Evolutionary conservation across 2,329 filamentous ascomycete species (phyloP), one percentile per base, ranked within the genome.

Genomic region (Knoxdaviesia proteae): DNA sequence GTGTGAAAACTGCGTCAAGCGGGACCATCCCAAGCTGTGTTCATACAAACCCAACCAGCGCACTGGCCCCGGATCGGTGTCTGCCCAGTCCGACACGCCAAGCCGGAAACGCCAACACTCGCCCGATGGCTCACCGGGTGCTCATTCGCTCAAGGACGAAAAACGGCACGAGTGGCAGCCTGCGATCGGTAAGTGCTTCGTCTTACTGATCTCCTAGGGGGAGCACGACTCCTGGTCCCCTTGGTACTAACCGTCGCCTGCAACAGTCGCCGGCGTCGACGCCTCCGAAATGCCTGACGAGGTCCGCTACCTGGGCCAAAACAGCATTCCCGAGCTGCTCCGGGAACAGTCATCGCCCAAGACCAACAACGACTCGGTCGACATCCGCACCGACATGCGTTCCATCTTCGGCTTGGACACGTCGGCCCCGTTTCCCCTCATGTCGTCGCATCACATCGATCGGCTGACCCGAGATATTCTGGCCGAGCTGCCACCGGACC

Each of bases 1-100:
- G 1, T 79, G 74, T 55, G 73, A 78, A 52, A 79, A 79, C 53
- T 79, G 74, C 52, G 67, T 76, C 52, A 77, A 77, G 60, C 61
- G 74, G 43, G 73, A 78, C 46, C 74, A 79, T 49, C 65, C 73
- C 3, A 65, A 71, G 56, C 61, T 79, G 41, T 79, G 74, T 53
- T 77, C 72, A 32, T 78, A 78, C 58, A 77, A 77, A 53, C 74
- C 74, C 9, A 78, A 77, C 53, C 57, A 53, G 20, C 53, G 54
- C 9, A 42, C 52, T 9, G 52, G 59, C 3, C 44, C 52, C 8
- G 51, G 51, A 41, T 51, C 57, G 4, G 49, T 53, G 6, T 46
- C 47, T 31, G 41, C 45, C 39, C 42, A 46, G 31, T 47, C 50
- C 33, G 41, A 44, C 45, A 45, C 43, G 33, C 39, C 43, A n/a